Base-by-base conservation (phyloP, 148 eudicot genomes). In the Spergularia bocconei region DNA sequence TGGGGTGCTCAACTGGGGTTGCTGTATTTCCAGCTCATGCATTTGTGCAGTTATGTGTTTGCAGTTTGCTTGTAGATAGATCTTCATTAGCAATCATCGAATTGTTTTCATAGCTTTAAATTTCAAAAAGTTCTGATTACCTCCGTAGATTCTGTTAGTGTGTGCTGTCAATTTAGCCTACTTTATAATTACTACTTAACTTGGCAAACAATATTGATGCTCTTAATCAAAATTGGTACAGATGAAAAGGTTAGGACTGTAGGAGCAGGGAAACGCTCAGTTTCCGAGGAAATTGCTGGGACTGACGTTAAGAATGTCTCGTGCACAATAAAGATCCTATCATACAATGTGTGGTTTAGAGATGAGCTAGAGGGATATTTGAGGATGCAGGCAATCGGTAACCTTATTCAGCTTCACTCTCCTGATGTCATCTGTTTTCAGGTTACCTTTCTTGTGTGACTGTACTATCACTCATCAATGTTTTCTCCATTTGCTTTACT, bases 341-440 rank as follows among this genome's bases (percentile, higher is more conserved):
- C 87, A 71, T 94, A 92, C 79, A 96, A 96, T 83, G 88, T 92
- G 53, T 96, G 98, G 98, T 96, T 96, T 60, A 80, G 91, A 12
- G 99, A 92, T 79, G 99, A 96, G 47, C 48, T 92, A 73, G 97
- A 92, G 85, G 65, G 91, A 87, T 84, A 81, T 41, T 81, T 75
- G 65, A 88, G 99, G 83, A 92, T 96, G 99, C 83, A 78, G 80
- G 91, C 96, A 63, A 80, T 96, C 52, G 97, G 98, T 62, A 81
- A 91, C 76, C 94, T 96, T 63, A 89, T 96, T 80, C 87, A 84
- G 81, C 76, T 86, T 79, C 98, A 96, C 80, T 77, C 90, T 55
- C 99, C 98, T 0, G 93, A 96, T 86, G 72, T 96, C 41, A 87
- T 96, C 70, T 96, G 99, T 70, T 84, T 96, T 61, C 99, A 92